Evolutionary conservation across 2,329 filamentous ascomycete genomes (phyloP).

Genomic region (Cladosporium sphaerospermum): DNA sequence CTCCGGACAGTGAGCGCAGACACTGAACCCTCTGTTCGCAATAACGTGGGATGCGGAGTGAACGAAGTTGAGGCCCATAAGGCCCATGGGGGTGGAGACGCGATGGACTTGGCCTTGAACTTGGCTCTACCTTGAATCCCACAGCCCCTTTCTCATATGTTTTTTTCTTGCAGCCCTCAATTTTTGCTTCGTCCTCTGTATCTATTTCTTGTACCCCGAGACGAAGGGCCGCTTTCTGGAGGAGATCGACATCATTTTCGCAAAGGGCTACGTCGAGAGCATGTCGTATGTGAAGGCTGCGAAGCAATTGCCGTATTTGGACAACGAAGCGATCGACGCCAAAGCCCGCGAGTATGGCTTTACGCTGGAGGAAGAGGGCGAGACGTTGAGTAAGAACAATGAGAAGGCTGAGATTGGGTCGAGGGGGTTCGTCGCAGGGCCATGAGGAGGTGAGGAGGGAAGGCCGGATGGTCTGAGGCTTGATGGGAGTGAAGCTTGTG

Average conservation of each 20-base stretch:
- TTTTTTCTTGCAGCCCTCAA: slow-evolving; percentile 3
- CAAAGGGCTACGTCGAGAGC: slow-evolving; percentile 18
- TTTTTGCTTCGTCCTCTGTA: slow-evolving; percentile 10
- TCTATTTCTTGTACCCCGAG: slow-evolving; percentile 15
- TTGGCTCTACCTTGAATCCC: too few species aligned
- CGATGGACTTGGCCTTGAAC: too few species aligned
- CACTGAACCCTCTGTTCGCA: too few species aligned
- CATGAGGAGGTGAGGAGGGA: not conserved
- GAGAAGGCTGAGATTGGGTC: slow-evolving; percentile 1
- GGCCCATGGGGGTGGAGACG: too few species aligned
- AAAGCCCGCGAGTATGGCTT: slow-evolving; percentile 30
- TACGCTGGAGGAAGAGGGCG: not conserved
- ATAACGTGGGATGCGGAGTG: too few species aligned
- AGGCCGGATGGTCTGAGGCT: not conserved
- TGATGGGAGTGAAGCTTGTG: not conserved
- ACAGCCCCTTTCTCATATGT: not conserved
- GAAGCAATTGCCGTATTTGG: slow-evolving; percentile 31
- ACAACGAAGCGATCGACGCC: slow-evolving; percentile 29
- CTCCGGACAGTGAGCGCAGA: too few species aligned
- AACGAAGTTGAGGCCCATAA: too few species aligned
- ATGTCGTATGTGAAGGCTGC: slow-evolving; percentile 34
- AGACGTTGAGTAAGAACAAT: not conserved
- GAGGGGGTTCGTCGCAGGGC: not conserved
- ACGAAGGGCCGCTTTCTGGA: slow-evolving; percentile 12
- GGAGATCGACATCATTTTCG: slow-evolving; percentile 16